Conservation (phyloP, 1,284 basidiomycete species). For the Ceratobasidium sp. region DNA sequence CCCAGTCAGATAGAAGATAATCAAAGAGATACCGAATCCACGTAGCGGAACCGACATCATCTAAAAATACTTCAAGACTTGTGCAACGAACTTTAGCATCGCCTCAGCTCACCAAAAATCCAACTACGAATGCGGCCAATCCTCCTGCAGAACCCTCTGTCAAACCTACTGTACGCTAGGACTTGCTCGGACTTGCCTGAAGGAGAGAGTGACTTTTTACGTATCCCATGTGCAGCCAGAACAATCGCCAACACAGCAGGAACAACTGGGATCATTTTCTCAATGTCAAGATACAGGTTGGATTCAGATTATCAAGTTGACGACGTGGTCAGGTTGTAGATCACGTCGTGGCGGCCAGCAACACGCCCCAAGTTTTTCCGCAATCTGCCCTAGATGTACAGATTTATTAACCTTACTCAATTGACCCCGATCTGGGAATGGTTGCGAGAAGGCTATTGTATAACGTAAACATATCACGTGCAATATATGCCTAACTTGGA, state of each 20-base stretch:
- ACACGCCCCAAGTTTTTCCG: neutral
- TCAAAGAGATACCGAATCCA: slow-evolving; percentile 74
- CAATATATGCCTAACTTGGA: no score
- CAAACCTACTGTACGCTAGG: slow-evolving; percentile 48
- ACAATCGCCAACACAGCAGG: slow-evolving; percentile 55
- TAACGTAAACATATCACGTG: neutral
- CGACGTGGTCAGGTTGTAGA: neutral
- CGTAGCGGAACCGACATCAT: slow-evolving; percentile 67
- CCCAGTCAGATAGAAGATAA: slow-evolving; percentile 83
- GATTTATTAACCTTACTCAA: neutral
- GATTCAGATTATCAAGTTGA: neutral
- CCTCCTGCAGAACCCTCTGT: slow-evolving; percentile 70
- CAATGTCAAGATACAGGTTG: neutral
- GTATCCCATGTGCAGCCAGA: slow-evolving; percentile 60
- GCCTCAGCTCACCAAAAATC: slow-evolving; percentile 59
- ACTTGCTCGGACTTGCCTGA: slow-evolving; percentile 41
- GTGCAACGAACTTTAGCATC: neutral
- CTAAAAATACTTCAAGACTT: neutral
- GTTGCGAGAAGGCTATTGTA: neutral
- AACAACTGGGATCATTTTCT: slow-evolving; percentile 46
- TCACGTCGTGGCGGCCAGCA: neutral
- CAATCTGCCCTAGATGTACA: neutral
- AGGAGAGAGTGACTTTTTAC: slow-evolving; percentile 53
- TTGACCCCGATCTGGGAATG: neutral
- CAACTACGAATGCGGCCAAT: slow-evolving; percentile 75